Percentiles rank a stretch among this genome's conserved stretches.
Conservation (phyloP, 2,329 filamentous ascomycete genomes). For the Scleromitrula shiraiana region DNA sequence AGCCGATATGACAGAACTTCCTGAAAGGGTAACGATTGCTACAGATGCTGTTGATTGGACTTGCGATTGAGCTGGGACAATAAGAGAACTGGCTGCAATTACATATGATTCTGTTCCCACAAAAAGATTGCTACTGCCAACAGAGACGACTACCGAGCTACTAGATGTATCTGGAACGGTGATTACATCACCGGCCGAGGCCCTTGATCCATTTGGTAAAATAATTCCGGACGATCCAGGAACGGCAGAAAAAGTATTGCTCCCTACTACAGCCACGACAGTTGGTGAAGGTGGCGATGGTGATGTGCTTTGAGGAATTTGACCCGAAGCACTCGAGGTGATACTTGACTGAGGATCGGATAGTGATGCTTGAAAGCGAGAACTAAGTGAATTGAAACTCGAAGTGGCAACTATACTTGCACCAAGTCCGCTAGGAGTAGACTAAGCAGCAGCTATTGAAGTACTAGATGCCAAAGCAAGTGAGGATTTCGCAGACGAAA, state of each 20-base stretch:
- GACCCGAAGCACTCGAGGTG: neutral
- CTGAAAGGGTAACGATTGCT: neutral
- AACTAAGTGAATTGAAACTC: neutral
- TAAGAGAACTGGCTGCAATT: conserved; percentile 2
- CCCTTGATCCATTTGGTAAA: conserved; percentile 12
- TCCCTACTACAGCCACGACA: conserved; percentile 9
- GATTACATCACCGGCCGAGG: conserved; percentile 4
- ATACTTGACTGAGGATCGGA: neutral
- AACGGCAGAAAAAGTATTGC: conserved; percentile 12
- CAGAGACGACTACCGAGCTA: conserved; percentile 7
- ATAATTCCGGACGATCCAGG: conserved; percentile 12
- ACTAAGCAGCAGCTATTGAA: neutral
- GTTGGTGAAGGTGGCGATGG: conserved; percentile 1
- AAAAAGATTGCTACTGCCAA: conserved; percentile 6
- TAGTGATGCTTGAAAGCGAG: neutral
- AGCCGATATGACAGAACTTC: conserved; percentile 1
- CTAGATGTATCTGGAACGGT: conserved; percentile 3
- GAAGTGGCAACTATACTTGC: neutral
- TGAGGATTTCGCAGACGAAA: neutral
- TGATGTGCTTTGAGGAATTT: neutral
- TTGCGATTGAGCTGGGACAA: neutral
- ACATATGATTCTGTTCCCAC: neutral
- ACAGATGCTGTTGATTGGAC: neutral
- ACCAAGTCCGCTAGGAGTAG: neutral
- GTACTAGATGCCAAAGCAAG: neutral